Percentiles rank a stretch among this genome's conserved stretches.
These are phyloP conservation scores for Xylaria intraflava DNA, from an alignment of 495 filamentous ascomycete genomes.

Conservation along the genomic window DNA sequence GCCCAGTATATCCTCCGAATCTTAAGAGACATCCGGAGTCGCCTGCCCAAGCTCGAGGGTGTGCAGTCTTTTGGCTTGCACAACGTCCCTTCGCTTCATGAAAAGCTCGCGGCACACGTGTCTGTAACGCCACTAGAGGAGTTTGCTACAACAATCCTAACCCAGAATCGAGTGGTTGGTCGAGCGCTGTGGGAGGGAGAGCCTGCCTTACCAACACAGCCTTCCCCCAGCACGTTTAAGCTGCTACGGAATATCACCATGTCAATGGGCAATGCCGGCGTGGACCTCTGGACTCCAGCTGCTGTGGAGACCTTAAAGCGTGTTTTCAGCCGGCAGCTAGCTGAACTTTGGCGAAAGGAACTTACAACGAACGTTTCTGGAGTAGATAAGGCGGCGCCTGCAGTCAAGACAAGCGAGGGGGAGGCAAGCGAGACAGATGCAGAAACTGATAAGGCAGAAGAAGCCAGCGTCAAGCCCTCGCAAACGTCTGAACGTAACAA, in stretches of 20 bases:
- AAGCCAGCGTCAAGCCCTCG: neutral
- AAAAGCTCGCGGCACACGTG: conserved; percentile 40
- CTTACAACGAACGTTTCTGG: conserved; percentile 14
- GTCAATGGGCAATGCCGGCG: conserved; percentile 62
- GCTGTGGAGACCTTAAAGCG: conserved; percentile 60
- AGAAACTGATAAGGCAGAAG: conserved; percentile 12
- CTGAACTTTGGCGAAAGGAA: conserved; percentile 33
- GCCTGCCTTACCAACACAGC: conserved; percentile 71
- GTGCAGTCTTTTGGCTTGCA: conserved; percentile 41
- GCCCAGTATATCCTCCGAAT: conserved; percentile 68
- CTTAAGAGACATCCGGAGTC: conserved; percentile 64
- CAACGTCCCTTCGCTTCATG: conserved; percentile 53
- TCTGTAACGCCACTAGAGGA: conserved; percentile 32
- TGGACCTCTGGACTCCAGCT: conserved; percentile 76
- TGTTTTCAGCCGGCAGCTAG: conserved; percentile 41
- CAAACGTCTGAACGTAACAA: conserved; percentile 25
- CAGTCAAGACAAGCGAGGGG: conserved; percentile 8
- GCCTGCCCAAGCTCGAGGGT: conserved; percentile 48
- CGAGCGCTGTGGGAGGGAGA: conserved; percentile 70
- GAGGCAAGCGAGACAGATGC: conserved; percentile 2
- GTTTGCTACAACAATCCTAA: conserved; percentile 31
- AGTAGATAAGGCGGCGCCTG: neutral
- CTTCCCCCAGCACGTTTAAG: conserved; percentile 68
- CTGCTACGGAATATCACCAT: conserved; percentile 59
- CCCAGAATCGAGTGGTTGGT: conserved; percentile 38